Base-by-base conservation (phyloP, 1,284 basidiomycete genomes). In the Cryptococcus wingfieldii region DNA sequence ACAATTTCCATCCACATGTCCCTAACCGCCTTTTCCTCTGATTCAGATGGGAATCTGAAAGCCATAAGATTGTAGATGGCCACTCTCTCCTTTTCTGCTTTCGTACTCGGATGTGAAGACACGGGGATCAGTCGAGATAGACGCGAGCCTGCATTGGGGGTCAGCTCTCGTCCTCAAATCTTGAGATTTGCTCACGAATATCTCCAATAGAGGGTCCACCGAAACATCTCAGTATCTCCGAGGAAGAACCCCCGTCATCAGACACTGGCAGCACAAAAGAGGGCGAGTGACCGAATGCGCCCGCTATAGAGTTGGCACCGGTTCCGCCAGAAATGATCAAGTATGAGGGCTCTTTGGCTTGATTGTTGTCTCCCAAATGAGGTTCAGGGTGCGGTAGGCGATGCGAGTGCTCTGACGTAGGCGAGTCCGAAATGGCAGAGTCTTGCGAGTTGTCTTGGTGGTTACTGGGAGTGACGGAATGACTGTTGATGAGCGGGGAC, bases 1-100 rank as follows among this genome's bases (percentile, higher is more conserved):
- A 98, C 88, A 58, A 98, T 91, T 59, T 90, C 86, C 62, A 88
- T 81, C 92, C 93, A 97, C 65, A 90, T 83, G 34, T 90, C 89
- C 58, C 90, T 84, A n/a, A 90, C 90, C 58, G 86, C 84, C 49
- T 82, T 81, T 63, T 92, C 88, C 0, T 83, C 78, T 16, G 80
- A 83, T 25, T 82, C 79, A 0, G 83, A 77, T 4, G 90, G 87
- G 38, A 96, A 82, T 1, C 93, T 84, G 72, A 94, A 86, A 1
- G 88, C 84, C 45, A 97, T 81, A 9, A 97, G 81, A 42, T 80
- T 80, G 53, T 85, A 84, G 59, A 92, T 88, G 12, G 86, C 84
- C 59, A 84, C 80, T 27, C 65, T 43, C 53, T 75, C 72, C 13
- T 52, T 50, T n/a, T 71, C 71, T 9, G 65, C 65, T 25, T 47